Base-by-base conservation (phyloP, 352 stramenopile species). In the Phytopythium boreale region DNA sequence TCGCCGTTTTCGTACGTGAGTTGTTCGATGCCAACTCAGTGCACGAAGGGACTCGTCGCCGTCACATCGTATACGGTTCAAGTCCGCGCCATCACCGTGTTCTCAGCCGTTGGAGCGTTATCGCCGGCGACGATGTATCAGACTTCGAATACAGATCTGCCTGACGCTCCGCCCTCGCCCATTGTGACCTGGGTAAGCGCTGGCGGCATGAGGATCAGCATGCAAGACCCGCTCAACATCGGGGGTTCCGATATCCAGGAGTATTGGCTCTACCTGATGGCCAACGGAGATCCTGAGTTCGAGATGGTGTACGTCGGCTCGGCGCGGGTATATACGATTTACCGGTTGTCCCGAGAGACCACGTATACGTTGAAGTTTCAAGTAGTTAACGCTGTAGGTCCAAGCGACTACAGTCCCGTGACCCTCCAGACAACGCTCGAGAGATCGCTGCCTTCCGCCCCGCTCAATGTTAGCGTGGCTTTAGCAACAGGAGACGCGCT, bases 301-400 rank as follows among this genome's bases (percentile, higher is more conserved):
- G 27, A 34, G 1, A 34, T 69, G 11, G 34, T 75, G 7, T 89
- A 87, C 53, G 57, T 70, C 11, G 69, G 70, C 20, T 10, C 20
- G 0, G 57, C 29, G 1, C 58, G 11, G 10, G 66, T 63, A 1
- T 63, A 62, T 47, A 85, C 71, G 0, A 59, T 80, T 20, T 85
- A 82, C 50, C 68, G 65, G 1, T 56, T 87, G 11, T 46, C 75
- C 2, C 70, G 71, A 0, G 60, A 64, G 17, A 79, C 72, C 4
- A 37, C 26, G 0, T 90, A 88, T 43, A 44, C 69, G 43, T 62
- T 87, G 43, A 87, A 77, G 37, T 88, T 85, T 46, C 73, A 83
- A 59, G 75, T 71, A 0, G 67, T 75, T 4, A 90, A 90, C 43
- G 37, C 63, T 0, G 76, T 85, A 4, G 81, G 79, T 15, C 61